phyloP scores from a whole-genome alignment of 805 yeast genomes.

The Priceomyces medius region DNA sequence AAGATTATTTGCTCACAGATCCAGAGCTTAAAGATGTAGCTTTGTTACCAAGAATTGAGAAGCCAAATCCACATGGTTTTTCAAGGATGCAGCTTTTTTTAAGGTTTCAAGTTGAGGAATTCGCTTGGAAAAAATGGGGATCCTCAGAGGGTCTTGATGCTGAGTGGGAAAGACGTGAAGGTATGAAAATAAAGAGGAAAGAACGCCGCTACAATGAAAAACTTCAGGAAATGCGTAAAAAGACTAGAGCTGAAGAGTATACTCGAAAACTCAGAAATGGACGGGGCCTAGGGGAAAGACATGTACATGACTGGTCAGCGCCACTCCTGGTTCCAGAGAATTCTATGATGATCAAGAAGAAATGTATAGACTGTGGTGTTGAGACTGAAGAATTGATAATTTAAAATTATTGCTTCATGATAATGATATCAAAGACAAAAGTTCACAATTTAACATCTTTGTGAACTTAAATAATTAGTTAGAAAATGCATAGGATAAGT shows the following conservation, averaged over 20 bases:
- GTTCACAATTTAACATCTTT: too few relatives aligned
- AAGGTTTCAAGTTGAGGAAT: slow-evolving; percentile 89
- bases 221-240: slow-evolving; percentile 82
- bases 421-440: too few relatives aligned
- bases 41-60: slow-evolving; percentile 74
- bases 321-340: slow-evolving; percentile 45
- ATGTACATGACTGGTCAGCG: slow-evolving; percentile 73
- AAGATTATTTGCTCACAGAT: slow-evolving; percentile 90
- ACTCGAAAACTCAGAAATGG: slow-evolving; percentile 68
- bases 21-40: slow-evolving; percentile 78
- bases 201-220: slow-evolving; percentile 79
- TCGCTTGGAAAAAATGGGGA: slow-evolving; percentile 93
- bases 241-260: slow-evolving; percentile 87
- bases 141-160: slow-evolving; percentile 81
- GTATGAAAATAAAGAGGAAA: slow-evolving; percentile 63
- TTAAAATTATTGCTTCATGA: slow-evolving; percentile 13
- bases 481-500: too few relatives aligned
- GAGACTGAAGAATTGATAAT: slow-evolving; percentile 75
- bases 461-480: too few relatives aligned
- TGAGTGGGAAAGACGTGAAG: slow-evolving; percentile 89
- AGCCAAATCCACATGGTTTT: slow-evolving; percentile 93
- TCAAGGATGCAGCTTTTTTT: slow-evolving; percentile 90
- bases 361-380: slow-evolving; percentile 81
- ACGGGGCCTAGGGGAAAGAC: slow-evolving; percentile 54
- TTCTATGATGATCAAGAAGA: slow-evolving; percentile 44